Evolutionary conservation across 1,139 yeast species (phyloP), one percentile per base, ranked within the genome.

Genomic region (Williopsis jadinii): DNA sequence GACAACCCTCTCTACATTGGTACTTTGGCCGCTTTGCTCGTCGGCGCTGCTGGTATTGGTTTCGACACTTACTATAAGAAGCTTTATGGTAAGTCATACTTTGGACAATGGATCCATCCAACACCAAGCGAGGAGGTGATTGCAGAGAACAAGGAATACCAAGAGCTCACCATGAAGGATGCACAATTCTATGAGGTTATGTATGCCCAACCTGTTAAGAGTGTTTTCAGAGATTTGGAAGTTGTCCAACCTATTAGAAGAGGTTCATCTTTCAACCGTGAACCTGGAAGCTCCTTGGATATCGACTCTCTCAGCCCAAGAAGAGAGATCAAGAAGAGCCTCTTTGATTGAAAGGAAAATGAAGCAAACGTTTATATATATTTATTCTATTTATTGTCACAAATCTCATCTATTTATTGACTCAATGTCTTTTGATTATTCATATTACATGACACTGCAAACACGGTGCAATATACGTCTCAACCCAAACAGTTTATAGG

Each of bases 241-340:
- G 31, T 11, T 11, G 37, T 41, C 65, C 48, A 41, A 34, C 24
- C 36, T 10, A 65, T 50, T 35, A 42, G 46, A 38, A 39, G 46
- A 19, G 52, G 52, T 8, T 48, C 55, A 4, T 48, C 50, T 4
- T 46, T 46, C 41, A 51, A 51, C 41, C 43, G 45, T 36, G 46
- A 35, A 15, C 53, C 53, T 6, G 53, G 55, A 5, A 39, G 44
- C 10, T 12, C 36, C 3, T 3, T 51, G 12, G 40, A 51, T 36
- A 15, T 47, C 29, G 49, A 50, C 24, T 35, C 44, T 2, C 29
- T 51, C 11, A 47, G 40, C 5, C 49, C 52, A 32, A 51, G 55
- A 50, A 45, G 53, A 30, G 42, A 45, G 30, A 9, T 34, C 12
- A 39, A 40, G 32, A 48, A 45, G 32, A 42, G 48, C 29, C 41